Percentiles rank a stretch among this genome's conserved stretches.
Evolutionary conservation across 352 stramenopile species (phyloP).

Genomic region (Phytopythium vexans): DNA sequence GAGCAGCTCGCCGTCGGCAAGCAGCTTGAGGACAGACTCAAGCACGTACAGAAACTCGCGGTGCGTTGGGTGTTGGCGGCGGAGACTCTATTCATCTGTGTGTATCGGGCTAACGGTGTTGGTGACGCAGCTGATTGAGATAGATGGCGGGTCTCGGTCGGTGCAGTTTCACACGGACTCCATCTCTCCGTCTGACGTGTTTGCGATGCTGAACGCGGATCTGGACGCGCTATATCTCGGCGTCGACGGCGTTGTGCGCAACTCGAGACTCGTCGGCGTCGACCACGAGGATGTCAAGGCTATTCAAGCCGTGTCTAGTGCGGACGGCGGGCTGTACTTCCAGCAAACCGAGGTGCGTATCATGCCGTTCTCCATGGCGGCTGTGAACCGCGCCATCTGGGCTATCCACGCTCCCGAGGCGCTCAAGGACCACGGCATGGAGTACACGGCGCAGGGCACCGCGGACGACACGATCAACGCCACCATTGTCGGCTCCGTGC

Average conservation of each 20-base stretch:
- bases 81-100: no score
- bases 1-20: slow-evolving; percentile 7
- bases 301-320: slow-evolving; percentile 15
- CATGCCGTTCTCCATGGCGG: slow-evolving; percentile 13
- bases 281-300: no score
- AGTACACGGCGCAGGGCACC: slow-evolving; percentile 1
- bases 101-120: no score
- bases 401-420: slow-evolving; percentile 3
- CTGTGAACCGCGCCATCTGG: slow-evolving; percentile 16
- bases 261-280: not conserved
- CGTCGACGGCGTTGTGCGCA: slow-evolving; percentile 10
- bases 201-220: slow-evolving; percentile 14
- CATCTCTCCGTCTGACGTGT: slow-evolving; percentile 3
- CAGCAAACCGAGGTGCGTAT: slow-evolving; percentile 20
- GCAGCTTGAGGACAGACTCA: slow-evolving; percentile 4
- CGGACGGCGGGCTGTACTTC: slow-evolving; percentile 18
- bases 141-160: no score
- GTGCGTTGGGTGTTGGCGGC: no score
- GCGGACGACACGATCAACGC: slow-evolving; percentile 20
- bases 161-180: no score
- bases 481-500: slow-evolving; percentile 15
- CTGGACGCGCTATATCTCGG: slow-evolving; percentile 13
- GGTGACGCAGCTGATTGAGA: no score
- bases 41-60: no score
- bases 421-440: no score